Base-by-base conservation (phyloP, 306 rosid species). In the Oemleria cerasiformis region DNA sequence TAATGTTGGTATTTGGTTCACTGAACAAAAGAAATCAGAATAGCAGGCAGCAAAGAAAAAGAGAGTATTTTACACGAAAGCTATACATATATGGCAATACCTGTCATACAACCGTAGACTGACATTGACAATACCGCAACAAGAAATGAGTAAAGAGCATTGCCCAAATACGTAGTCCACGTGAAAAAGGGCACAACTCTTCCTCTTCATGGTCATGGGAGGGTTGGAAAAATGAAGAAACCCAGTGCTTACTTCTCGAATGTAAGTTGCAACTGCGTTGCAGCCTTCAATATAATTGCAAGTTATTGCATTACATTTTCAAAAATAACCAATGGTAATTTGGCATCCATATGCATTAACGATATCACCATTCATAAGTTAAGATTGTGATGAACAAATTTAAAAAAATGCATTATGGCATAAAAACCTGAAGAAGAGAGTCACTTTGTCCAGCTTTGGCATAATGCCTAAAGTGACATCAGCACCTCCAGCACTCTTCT, bases 401-500 rank as follows among this genome's bases (percentile, higher is more conserved):
- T 17, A 50, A 34, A 19, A 40, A n/a, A 21, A 47, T 50, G 19
- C 6, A 36, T 21, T 39, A n/a, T 7, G 55, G 12, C 55, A 67
- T 58, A 47, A 62, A 39, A 72, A 88, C 97, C 97, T 93, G 96
- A 65, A 93, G 92, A 71, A 93, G 90, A n/a, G n/a, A 57, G 97
- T 88, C 64, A 93, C 89, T 86, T 87, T 90, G 70, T 93, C 97
- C 79, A 87, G 64, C 86, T 90, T 88, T 8, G 93, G 96, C 50
- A 93, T 84, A 81, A 85, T 79, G 60, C 97, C 98, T 9, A 90
- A 80, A 20, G 96, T 90, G 76, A 93, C 96, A 87, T 93, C 96
- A 78, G 98, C 84, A 60, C 97, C 98, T 58, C 98, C 96, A 69
- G 97, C 97, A 87, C 98, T 93, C 97, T 82, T 93, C 98, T n/a